These are phyloP conservation scores for Cercospora sojina DNA, from an alignment of 2,329 filamentous ascomycete genomes.

Conservation along the genomic window DNA sequence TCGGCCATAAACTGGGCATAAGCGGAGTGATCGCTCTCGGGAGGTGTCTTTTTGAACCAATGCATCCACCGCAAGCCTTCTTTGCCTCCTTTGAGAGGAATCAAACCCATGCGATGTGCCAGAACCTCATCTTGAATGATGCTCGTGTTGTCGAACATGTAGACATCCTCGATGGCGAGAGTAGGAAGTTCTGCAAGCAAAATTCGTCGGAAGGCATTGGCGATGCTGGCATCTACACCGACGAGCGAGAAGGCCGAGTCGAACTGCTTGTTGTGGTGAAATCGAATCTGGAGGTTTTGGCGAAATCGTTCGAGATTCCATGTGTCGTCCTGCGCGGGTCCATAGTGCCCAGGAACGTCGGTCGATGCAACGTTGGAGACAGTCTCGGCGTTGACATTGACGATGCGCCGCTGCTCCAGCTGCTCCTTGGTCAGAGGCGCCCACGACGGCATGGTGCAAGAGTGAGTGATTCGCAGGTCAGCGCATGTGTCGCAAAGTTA, in stretches of 20 bases:
- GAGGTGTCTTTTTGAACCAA: conserved; percentile 72
- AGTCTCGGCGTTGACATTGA: conserved; percentile 85
- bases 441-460: conserved; percentile 34
- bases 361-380: conserved; percentile 85
- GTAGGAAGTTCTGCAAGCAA: conserved; percentile 92
- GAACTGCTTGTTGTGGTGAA: conserved; percentile 76
- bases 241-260: conserved; percentile 87
- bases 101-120: conserved; percentile 81
- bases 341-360: conserved; percentile 86
- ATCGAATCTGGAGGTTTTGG: conserved; percentile 70
- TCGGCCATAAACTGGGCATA: conserved; percentile 41
- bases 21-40: conserved; percentile 55
- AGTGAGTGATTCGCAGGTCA: background rate
- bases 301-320: conserved; percentile 76
- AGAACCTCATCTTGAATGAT: conserved; percentile 98
- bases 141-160: conserved; percentile 92
- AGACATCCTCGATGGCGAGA: conserved; percentile 90
- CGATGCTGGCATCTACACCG: conserved; percentile 86
- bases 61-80: conserved; percentile 78
- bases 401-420: conserved; percentile 69
- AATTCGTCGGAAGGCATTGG: conserved; percentile 96
- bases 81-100: conserved; percentile 79
- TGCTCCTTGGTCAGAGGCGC: conserved; percentile 52
- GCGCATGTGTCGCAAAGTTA: background rate
- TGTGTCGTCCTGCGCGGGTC: conserved; percentile 75